Base-by-base conservation (phyloP, 1,284 basidiomycete genomes). In the Phlebopus sp. region DNA sequence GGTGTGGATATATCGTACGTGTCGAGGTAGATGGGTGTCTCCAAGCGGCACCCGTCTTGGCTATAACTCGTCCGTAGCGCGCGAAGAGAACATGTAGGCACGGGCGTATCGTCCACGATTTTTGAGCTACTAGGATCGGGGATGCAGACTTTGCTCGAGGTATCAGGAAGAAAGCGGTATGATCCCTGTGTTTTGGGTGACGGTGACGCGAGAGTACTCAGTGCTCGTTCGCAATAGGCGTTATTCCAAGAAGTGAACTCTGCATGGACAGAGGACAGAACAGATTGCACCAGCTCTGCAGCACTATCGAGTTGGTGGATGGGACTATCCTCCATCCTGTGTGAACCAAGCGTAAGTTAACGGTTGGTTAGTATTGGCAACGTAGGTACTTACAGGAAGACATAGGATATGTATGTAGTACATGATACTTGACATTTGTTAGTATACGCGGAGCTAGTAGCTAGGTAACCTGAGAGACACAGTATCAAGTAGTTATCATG, bases 161-260 rank as follows among this genome's bases (percentile, higher is more conserved):
- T 27, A 25, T 44, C 59, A 21, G 32, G 35, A 30, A 25, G 36
- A 4, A 42, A 21, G 2, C 14, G n/a, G 37, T 46, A 50, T 13
- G 57, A 42, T 19, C 51, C 59, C n/a, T 40, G 41, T 29, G 5
- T 43, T 63, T 59, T 40, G 9, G 57, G 49, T 19, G 63, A 18
- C 25, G 47, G 29, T 15, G 51, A 15, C 8, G 21, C 14, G 21
- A 61, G 39, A 25, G 61, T 62, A 17, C 46, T 18, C 8, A 61
- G 44, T 17, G 14, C 7, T 41, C 52, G 47, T 18, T 17, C 49
- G 39, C 61, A 60, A n/a, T 64, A n/a, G 9, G 43, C 14, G 27
- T 41, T 25, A 19, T 64, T 49, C 59, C 59, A 61, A 21, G 1
- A 2, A 3, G 46, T 11, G 25, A 64, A 61, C 49, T 61, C 59